phyloP scores from a whole-genome alignment of 1,284 basidiomycete genomes.

The Mycosarcoma maydis region DNA sequence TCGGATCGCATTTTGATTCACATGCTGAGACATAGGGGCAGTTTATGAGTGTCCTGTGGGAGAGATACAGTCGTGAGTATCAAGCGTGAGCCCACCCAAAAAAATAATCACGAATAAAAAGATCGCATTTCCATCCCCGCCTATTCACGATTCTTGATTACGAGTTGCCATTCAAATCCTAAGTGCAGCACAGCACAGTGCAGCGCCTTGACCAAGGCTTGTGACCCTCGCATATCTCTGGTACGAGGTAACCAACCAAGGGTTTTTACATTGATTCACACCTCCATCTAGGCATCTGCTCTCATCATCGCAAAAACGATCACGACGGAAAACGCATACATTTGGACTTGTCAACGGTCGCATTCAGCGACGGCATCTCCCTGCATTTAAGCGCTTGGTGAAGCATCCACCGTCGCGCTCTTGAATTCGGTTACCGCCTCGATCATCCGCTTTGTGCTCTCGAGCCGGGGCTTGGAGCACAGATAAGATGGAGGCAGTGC shows the following conservation, averaged over 20 bases:
- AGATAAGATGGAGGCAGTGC: conserved; percentile 56
- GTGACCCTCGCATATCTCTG: neutral
- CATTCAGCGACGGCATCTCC: neutral
- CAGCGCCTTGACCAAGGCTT: conserved; percentile 9
- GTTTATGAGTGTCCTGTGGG: conserved; percentile 3
- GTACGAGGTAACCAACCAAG: too few relatives aligned
- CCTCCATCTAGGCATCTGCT: neutral
- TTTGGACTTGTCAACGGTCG: neutral
- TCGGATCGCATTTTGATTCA: too few relatives aligned
- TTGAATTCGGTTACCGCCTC: neutral
- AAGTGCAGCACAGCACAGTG: neutral
- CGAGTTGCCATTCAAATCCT: neutral
- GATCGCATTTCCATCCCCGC: conserved; percentile 4
- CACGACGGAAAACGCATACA: neutral
- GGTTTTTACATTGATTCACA: neutral
- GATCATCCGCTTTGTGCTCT: too few relatives aligned
- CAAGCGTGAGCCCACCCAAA: neutral
- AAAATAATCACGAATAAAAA: neutral
- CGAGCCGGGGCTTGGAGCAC: too few relatives aligned
- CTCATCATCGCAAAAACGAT: neutral
- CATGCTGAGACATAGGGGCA: too few relatives aligned
- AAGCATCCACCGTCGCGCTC: neutral
- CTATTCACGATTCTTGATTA: too few relatives aligned
- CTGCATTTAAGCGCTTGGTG: neutral
- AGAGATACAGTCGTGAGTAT: too few relatives aligned